Evolutionary conservation across 2,329 filamentous ascomycete species (phyloP), one percentile per base, ranked within the genome.

Genomic region (Elsinoe necatrix): DNA sequence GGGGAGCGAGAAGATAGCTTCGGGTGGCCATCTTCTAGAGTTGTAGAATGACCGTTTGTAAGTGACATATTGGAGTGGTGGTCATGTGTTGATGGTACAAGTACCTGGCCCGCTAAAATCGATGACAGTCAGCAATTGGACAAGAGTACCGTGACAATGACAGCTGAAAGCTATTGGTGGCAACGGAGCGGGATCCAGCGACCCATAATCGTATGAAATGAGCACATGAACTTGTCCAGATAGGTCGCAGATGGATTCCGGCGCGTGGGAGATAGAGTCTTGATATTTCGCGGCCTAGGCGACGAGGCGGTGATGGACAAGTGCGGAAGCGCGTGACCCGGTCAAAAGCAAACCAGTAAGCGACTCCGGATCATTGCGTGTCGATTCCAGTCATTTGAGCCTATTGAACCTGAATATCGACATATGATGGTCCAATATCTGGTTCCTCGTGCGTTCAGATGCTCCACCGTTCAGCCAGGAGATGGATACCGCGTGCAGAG

Each of bases 1-100:
- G 79, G 75, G 45, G 73, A 73, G 59, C 72, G 70, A 57, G 77
- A 75, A 51, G 71, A 68, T 56, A 72, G 70, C 57, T 68, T 68
- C 59, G 68, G 67, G 61, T 68, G 71, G 63, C 77, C 72, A 63
- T 77, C 75, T 62, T 76, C 72, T 62, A 74, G 72, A 64, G 81
- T 78, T 68, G 81, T 80, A 65, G 76, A 68, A 71, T 84, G 80
- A 68, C 85, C 86, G 73, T 89, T 87, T 66, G 80, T 77, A 67
- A 82, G 77, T 73, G 81, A 78, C 72, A 83, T 77, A 66, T 66
- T 64, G 62, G 63, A 61, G 35, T 60, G 55, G 57, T 61, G 48
- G 66, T 71, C 69, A 77, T 85, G 82, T 69, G 77, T 80, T 75
- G 77, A 78, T 72, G 77, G 77, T 74, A 80, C 79, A 73, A 77